A percentile compares a stretch with the other conserved stretches of the same genome.
These are phyloP conservation scores for Micractinium conductrix DNA, from an alignment of 139 green algal species.

Conservation along the genomic window DNA sequence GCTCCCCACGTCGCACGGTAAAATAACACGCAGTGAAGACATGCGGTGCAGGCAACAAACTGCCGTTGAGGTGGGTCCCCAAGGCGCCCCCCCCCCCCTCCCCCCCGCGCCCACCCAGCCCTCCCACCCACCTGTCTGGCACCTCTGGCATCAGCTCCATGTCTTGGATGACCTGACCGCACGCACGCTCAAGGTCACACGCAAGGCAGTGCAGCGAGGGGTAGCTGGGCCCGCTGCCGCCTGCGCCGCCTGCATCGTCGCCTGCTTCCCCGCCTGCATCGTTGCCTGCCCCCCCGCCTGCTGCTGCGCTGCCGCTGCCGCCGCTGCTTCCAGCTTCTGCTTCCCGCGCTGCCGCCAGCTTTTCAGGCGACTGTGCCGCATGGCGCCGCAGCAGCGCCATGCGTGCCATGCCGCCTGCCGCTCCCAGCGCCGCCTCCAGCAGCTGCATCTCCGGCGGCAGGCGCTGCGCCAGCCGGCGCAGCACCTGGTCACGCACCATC, in stretches of 20 bases:
- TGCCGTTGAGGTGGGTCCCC: too few species aligned
- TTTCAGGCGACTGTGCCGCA: background rate
- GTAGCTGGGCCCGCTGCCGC: background rate
- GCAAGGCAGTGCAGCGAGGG: slow-evolving; percentile 3
- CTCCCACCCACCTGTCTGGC: slow-evolving; percentile 4
- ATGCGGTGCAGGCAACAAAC: too few species aligned
- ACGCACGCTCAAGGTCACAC: background rate
- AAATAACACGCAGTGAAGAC: too few species aligned
- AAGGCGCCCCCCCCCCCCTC: background rate
- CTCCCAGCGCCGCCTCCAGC: slow-evolving; percentile 15
- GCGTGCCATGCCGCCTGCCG: background rate
- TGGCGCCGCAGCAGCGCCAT: slow-evolving; percentile 1
- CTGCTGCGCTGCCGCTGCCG: background rate
- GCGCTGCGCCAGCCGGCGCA: slow-evolving; percentile 4
- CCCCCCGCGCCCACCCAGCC: background rate
- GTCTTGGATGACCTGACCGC: background rate
- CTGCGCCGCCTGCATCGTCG: too few species aligned
- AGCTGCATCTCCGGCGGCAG: slow-evolving; percentile 34
- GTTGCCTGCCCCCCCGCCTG: too few species aligned
- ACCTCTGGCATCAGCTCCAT: slow-evolving; percentile 30
- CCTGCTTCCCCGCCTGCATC: too few species aligned
- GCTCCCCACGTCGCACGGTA: too few species aligned
- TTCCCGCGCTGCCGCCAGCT: background rate
- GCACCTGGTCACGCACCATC: slow-evolving; percentile 27
- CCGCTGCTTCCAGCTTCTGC: background rate